Conservation (phyloP, 1,284 basidiomycete genomes). For the Volvariella volvacea region DNA sequence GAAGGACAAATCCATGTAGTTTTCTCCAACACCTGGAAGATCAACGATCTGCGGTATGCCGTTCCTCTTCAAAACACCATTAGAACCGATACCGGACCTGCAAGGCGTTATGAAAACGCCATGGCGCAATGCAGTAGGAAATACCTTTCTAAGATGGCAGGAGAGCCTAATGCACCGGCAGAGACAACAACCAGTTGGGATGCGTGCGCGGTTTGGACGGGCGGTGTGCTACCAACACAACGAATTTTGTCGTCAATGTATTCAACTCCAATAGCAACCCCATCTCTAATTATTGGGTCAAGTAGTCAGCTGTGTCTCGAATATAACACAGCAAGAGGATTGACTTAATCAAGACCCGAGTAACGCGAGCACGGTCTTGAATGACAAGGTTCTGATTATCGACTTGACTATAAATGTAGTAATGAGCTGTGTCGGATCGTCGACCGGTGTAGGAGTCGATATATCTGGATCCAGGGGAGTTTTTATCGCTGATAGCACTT, state of each 20-base stretch:
- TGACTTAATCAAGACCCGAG: slow-evolving; percentile 44
- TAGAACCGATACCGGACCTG: slow-evolving; percentile 40
- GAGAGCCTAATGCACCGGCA: slow-evolving; percentile 48
- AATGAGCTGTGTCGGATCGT: slow-evolving; percentile 52
- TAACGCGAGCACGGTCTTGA: slow-evolving; percentile 32
- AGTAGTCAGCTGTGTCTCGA: too few relatives aligned
- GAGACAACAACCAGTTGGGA: slow-evolving; percentile 42
- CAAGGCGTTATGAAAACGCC: background rate
- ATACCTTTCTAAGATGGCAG: slow-evolving; percentile 38
- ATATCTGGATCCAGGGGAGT: slow-evolving; percentile 42
- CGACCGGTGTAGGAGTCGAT: slow-evolving; percentile 42
- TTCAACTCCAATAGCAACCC: slow-evolving; percentile 49
- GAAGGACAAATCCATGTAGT: slow-evolving; percentile 43
- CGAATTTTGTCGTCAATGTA: slow-evolving; percentile 31
- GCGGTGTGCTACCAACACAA: slow-evolving; percentile 13
- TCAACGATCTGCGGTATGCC: slow-evolving; percentile 38
- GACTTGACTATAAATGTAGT: slow-evolving; percentile 48
- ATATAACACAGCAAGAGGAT: too few relatives aligned
- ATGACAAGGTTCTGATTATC: slow-evolving; percentile 37
- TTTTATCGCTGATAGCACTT: too few relatives aligned
- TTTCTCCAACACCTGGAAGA: slow-evolving; percentile 51
- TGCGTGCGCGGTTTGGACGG: slow-evolving; percentile 23
- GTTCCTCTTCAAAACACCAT: slow-evolving; percentile 30
- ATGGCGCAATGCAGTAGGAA: slow-evolving; percentile 1
- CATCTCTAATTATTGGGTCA: slow-evolving; percentile 38